Evolutionary conservation across 2,329 filamentous ascomycete species (phyloP), one percentile per base, ranked within the genome.

Genomic region (Venturia carpophila): DNA sequence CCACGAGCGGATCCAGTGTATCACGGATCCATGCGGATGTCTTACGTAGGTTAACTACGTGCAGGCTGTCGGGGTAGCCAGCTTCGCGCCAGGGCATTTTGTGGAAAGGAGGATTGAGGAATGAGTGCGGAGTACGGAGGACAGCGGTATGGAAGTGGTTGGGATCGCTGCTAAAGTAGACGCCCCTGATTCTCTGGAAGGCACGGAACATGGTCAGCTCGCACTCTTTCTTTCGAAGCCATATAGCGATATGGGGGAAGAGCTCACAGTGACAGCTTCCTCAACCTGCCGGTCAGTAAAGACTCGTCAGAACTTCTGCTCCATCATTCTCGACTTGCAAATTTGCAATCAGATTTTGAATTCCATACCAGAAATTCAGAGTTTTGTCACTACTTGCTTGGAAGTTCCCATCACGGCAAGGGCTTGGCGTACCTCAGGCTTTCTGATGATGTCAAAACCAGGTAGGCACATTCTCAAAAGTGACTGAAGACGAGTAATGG

Each of bases 1-100:
- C 78, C 60, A 81, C 74, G 52, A 75, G 69, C 3, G 76, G 73
- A 63, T 82, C 79, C 19, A 82, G 76, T 5, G 76, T 74, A 68
- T 81, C 78, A 43, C 79, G 78, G 62, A 82, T 80, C 78, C 79
- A 80, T 41, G 70, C 71, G 3, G 77, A 71, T 55, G 76, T 70
- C 24, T 72, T 65, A 45, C 71, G 75, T 56, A 81, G 74, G 27
- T 71, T 69, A 6, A 67, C 19, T 24, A 70, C 71, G 13, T 72
- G 71, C 61, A 74, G 68, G 34, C 47, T 60, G 10, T 60, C 47
- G 39, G 60, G 67, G n/a, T 66, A 67, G 39, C 67, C 64, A 64
- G 67, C 64, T 34, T 66, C 67, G 30, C 60, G 55, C 64, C 64
- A 65, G 52, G 52, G 11, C 52, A 58, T 58, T 21, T 21, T 17